Percentiles rank a stretch among this genome's conserved stretches.
Conservation (phyloP, 169 alveolate species). For the Eimeria sp. region DNA sequence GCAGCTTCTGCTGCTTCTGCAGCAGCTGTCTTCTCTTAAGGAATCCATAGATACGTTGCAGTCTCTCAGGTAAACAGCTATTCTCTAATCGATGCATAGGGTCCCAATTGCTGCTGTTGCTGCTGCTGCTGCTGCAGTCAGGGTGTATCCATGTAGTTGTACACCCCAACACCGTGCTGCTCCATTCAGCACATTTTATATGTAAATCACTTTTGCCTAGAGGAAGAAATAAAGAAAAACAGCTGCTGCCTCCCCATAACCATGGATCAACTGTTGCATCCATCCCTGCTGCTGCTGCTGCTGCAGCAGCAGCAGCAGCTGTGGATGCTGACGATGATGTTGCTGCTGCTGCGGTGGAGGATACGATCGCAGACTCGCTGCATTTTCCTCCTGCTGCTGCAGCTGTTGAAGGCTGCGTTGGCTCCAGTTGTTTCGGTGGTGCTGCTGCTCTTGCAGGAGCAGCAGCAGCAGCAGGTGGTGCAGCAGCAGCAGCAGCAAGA, state of each 20-base stretch:
- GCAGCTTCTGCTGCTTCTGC: background rate
- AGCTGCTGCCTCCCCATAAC: conserved; percentile 25
- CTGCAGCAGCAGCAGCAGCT: no score
- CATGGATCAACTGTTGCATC: background rate
- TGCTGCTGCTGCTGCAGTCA: conserved; percentile 51
- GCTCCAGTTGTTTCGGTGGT: background rate
- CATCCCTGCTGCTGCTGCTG: no score
- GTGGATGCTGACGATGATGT: background rate
- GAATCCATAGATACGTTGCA: conserved; percentile 14
- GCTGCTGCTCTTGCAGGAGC: conserved; percentile 11
- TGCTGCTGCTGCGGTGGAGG: background rate
- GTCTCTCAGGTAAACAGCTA: background rate
- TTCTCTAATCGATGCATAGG: background rate
- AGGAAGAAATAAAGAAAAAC: background rate
- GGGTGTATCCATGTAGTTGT: conserved; percentile 12
- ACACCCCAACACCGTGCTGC: background rate
- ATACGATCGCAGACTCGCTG: background rate
- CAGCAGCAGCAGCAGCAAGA: conserved; percentile 38
- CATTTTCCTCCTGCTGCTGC: background rate
- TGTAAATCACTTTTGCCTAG: conserved; percentile 11
- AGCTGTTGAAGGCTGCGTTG: background rate
- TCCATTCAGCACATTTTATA: conserved; percentile 16
- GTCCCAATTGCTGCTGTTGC: conserved; percentile 5
- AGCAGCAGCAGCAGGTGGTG: background rate
- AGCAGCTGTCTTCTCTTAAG: background rate